Evolutionary conservation across 2,329 filamentous ascomycete species (phyloP), one percentile per base, ranked within the genome.

Genomic region (Cryphonectria radicalis): DNA sequence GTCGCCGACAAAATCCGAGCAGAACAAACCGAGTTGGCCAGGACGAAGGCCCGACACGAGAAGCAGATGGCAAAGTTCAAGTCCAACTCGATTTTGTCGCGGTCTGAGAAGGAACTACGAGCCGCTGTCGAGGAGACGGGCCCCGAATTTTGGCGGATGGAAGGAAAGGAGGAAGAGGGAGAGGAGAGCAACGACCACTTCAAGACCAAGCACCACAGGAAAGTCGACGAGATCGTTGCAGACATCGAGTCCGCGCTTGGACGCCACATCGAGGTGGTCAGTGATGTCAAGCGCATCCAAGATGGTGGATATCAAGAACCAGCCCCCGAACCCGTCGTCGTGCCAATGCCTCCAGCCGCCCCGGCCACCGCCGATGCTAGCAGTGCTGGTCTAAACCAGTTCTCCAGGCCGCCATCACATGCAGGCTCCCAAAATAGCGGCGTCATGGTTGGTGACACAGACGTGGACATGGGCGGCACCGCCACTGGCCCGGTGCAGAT

Each of bases 1-100:
- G 92, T 95, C 1, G 84, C 88, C 32, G 89, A 92, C 64, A 92
- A 92, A 77, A 87, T 96, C 14, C 87, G 89, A 11, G 88, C 92
- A 40, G 92, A 93, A 66, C 89, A 93, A 73, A 89, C 89, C 0
- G 95, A 98, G 77, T 94, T 98, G 69, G 92, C 95, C 76, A 90
- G 89, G 75, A 91, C 98, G 88, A 93, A 94, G 80, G 88, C 88
- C 46, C 89, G 92, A 40, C 95, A 99, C 79, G 90, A 89, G 3
- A 90, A 89, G 77, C 88, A 91, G 70, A 88, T 98, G 82, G 89
- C 90, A 35, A 91, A 91, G 74, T 88, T 97, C 76, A 91, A 91
- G 79, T 88, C 89, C 69, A 90, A 89, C 68, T 91, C 92, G 10
- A 81, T 90, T 0, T 85, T 97, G 66, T 91, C 90, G 76, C 85